Percentiles rank a stretch among this genome's conserved stretches.
Conservation (phyloP, 202 grass and related monocot species). For the Zizania palustris region DNA sequence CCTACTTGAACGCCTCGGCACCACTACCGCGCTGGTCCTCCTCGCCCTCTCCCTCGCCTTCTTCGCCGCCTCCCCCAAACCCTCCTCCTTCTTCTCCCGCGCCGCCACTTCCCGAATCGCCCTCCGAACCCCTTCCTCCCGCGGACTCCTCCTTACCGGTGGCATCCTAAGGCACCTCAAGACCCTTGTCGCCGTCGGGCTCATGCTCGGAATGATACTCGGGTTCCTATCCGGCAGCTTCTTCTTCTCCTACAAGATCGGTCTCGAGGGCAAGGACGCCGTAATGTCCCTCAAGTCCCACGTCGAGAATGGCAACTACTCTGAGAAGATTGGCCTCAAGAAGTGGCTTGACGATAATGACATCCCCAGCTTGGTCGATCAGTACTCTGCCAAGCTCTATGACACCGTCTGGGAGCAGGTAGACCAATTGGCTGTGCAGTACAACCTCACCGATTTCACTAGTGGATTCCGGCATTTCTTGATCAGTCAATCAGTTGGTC, state of each 20-base stretch:
- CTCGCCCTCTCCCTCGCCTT: slow-evolving; percentile 52
- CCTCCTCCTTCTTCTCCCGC: slow-evolving; percentile 54
- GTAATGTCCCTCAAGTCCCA: slow-evolving; percentile 89
- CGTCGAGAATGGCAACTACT: slow-evolving; percentile 95
- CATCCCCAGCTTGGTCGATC: slow-evolving; percentile 73
- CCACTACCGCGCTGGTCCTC: slow-evolving; percentile 44
- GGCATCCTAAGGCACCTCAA: slow-evolving; percentile 68
- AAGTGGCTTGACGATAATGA: slow-evolving; percentile 93
- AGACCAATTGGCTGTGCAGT: slow-evolving; percentile 70
- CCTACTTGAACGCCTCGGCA: slow-evolving; percentile 63
- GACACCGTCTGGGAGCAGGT: slow-evolving; percentile 92
- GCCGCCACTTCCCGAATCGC: slow-evolving; percentile 37
- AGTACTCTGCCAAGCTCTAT: slow-evolving; percentile 80
- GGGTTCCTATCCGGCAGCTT: slow-evolving; percentile 71
- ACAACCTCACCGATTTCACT: slow-evolving; percentile 92
- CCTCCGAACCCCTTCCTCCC: slow-evolving; percentile 21
- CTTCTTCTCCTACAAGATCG: slow-evolving; percentile 98
- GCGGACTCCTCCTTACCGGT: slow-evolving; percentile 43
- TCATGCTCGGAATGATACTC: slow-evolving; percentile 83
- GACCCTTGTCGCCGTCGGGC: slow-evolving; percentile 72
- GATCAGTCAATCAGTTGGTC: slow-evolving; percentile 59
- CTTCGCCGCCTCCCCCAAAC: slow-evolving; percentile 56
- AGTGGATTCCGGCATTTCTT: slow-evolving; percentile 85
- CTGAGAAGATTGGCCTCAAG: slow-evolving; percentile 90
- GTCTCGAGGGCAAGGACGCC: slow-evolving; percentile 87